phyloP scores from a whole-genome alignment of 345 rosid species.

The Dipteronia sinensis region DNA sequence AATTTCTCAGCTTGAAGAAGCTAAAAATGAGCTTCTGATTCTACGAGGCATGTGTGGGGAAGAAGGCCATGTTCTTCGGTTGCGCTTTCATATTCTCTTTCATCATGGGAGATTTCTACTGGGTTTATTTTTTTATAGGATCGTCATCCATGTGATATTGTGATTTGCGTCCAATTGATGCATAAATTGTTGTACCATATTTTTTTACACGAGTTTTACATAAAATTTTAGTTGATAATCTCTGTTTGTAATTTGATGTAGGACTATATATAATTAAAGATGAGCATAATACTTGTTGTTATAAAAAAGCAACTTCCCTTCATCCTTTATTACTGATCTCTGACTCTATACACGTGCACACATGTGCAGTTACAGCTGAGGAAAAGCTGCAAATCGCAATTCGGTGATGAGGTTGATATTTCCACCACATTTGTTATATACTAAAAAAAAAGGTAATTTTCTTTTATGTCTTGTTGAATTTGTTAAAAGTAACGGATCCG shows the following conservation, averaged over 20 bases:
- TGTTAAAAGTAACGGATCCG: too few species aligned
- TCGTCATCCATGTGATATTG: slow-evolving; percentile 9
- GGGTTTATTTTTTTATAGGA: slow-evolving; percentile 8
- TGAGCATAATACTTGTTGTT: neutral
- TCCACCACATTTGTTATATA: too few species aligned
- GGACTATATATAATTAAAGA: too few species aligned
- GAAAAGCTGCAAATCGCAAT: neutral
- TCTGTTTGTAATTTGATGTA: neutral
- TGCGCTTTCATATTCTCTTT: neutral
- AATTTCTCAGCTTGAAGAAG: neutral
- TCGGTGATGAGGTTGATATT: too few species aligned
- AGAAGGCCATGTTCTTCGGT: neutral
- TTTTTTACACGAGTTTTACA: neutral
- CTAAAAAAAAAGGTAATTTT: too few species aligned
- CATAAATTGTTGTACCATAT: slow-evolving; percentile 14
- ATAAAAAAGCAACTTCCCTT: neutral
- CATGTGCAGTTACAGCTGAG: neutral
- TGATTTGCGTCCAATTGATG: slow-evolving; percentile 22
- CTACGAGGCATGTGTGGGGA: slow-evolving; percentile 6
- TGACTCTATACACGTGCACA: neutral
- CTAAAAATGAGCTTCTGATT: slow-evolving; percentile 12
- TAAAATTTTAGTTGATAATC: neutral
- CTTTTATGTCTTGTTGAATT: too few species aligned
- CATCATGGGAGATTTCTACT: slow-evolving; percentile 1
- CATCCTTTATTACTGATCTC: neutral